Evolutionary conservation across 2,329 filamentous ascomycete species (phyloP).

Genomic region (Colletotrichum spaethianum): DNA sequence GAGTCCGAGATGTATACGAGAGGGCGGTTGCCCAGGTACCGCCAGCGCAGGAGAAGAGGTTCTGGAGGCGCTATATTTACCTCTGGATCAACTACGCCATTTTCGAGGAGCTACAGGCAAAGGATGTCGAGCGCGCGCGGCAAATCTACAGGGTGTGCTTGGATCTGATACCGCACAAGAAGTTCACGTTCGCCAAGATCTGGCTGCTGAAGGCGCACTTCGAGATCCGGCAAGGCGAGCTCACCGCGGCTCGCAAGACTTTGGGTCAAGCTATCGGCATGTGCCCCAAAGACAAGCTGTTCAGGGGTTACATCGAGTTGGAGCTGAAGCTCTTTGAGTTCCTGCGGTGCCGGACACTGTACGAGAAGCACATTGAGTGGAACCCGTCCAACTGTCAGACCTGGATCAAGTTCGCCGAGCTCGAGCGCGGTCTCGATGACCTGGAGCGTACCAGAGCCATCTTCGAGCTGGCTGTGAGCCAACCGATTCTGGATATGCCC

Average conservation of each 20-base stretch:
- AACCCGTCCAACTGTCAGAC: constrained; percentile 91
- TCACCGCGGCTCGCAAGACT: constrained; percentile 86
- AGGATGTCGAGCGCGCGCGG: constrained; percentile 82
- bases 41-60: constrained; percentile 94
- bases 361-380: constrained; percentile 94
- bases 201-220: constrained; percentile 97
- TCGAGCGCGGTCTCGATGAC: constrained; percentile 93
- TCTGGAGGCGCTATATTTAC: constrained; percentile 98
- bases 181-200: constrained; percentile 97
- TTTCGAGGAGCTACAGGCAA: constrained; percentile 91
- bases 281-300: constrained; percentile 96
- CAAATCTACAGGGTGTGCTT: constrained; percentile 94
- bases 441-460: constrained; percentile 89
- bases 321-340: constrained; percentile 97
- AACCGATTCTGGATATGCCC: constrained; percentile 93
- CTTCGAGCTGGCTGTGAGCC: constrained; percentile 89
- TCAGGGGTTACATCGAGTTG: constrained; percentile 92
- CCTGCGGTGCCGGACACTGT: constrained; percentile 88
- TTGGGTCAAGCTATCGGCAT: constrained; percentile 91
- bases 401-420: constrained; percentile 96
- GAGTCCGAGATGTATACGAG: constrained; percentile 94
- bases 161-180: constrained; percentile 91
- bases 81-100: constrained; percentile 98
- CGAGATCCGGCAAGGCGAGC: constrained; percentile 88
- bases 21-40: constrained; percentile 95